A percentile compares a stretch with the other conserved stretches of the same genome.
Evolutionary conservation across 164 flowering plant species (phyloP).

Genomic region (Magnolia kwangsiensis): DNA sequence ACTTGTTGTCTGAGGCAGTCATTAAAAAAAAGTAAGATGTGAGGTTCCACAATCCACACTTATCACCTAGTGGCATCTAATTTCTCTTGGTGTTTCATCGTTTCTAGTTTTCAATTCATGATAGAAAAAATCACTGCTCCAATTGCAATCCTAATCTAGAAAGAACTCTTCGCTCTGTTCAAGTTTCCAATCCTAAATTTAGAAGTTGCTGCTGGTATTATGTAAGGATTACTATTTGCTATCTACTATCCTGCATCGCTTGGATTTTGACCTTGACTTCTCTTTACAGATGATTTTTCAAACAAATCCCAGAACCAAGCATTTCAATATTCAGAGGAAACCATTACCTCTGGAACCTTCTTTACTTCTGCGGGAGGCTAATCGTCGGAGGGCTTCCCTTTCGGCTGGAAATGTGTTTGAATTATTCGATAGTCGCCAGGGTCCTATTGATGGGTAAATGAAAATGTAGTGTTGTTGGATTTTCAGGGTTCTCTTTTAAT

Average conservation of each 20-base stretch:
- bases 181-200: neutral
- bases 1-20: neutral
- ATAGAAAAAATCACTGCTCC: too few relatives aligned
- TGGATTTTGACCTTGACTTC: slow-evolving; percentile 1
- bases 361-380: slow-evolving; percentile 86
- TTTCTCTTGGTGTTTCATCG: too few relatives aligned
- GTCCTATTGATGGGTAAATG: slow-evolving; percentile 63
- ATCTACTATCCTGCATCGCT: neutral
- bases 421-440: slow-evolving; percentile 55
- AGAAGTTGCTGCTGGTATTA: neutral
- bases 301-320: slow-evolving; percentile 59
- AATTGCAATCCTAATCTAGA: too few relatives aligned
- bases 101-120: too few relatives aligned
- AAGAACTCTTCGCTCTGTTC: too few relatives aligned
- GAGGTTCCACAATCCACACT: neutral
- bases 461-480: slow-evolving; percentile 8
- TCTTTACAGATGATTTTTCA: slow-evolving; percentile 71
- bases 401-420: slow-evolving; percentile 89
- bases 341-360: slow-evolving; percentile 94
- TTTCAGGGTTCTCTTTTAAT: neutral
- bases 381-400: slow-evolving; percentile 93
- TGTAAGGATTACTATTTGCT: neutral
- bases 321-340: slow-evolving; percentile 86
- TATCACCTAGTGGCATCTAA: too few relatives aligned
- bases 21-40: neutral